Conservation (phyloP, 495 filamentous ascomycete genomes). For the Acidiella bohemica region DNA sequence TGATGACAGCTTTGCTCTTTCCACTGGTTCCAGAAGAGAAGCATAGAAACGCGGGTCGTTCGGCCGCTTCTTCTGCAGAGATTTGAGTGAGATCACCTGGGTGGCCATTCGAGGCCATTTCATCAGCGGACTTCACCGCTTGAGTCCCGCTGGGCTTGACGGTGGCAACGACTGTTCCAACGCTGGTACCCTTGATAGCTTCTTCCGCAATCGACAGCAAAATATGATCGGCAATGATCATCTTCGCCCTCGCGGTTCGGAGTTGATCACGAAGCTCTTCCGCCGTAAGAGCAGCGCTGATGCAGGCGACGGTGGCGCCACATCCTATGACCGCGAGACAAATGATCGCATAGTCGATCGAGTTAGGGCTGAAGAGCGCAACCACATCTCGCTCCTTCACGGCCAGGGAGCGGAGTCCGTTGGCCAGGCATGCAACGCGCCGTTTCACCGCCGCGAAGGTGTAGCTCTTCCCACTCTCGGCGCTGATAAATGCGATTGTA, state of each 20-base stretch:
- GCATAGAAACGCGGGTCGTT: constrained; percentile 36
- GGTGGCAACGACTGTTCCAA: neutral
- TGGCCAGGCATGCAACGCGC: neutral
- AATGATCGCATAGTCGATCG: neutral
- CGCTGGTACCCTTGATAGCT: neutral
- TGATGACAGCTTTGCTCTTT: constrained; percentile 66
- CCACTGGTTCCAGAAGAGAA: constrained; percentile 70
- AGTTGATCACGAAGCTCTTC: neutral
- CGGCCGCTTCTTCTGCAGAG: constrained; percentile 9
- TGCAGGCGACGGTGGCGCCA: neutral
- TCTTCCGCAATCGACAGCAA: constrained; percentile 5
- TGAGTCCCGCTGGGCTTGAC: neutral
- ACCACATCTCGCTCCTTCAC: neutral
- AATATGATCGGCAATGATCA: constrained; percentile 6
- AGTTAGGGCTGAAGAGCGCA: neutral
- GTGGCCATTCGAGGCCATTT: neutral
- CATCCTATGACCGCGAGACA: constrained; percentile 1
- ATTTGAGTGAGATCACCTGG: constrained; percentile 2
- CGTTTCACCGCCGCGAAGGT: neutral
- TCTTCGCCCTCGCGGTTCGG: neutral
- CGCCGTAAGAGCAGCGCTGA: neutral
- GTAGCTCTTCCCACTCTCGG: neutral
- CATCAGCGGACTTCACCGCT: neutral
- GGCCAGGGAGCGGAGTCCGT: neutral
- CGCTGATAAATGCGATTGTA: neutral